Conservation (phyloP, 73 alveolate genomes). For the Paramecium sonneborni region DNA sequence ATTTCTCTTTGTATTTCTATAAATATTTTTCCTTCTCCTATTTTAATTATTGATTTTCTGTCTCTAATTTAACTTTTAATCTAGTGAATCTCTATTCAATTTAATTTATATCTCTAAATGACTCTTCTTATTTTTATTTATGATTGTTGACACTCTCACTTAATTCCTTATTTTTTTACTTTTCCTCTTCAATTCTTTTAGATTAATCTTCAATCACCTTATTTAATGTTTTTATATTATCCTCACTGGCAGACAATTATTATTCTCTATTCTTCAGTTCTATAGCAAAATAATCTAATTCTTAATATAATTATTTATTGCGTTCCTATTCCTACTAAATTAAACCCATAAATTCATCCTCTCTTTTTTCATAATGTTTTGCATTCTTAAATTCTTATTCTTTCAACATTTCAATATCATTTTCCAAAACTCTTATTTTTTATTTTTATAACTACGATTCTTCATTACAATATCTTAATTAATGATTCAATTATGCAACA, state of each 20-base stretch:
- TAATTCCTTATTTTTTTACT: not conserved
- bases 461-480: slow-evolving; percentile 45
- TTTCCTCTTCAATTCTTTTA: slow-evolving; percentile 31
- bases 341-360: slow-evolving; percentile 44
- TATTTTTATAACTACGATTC: not conserved
- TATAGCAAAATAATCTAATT: not conserved
- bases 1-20: slow-evolving; percentile 7
- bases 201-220: slow-evolving; percentile 35
- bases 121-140: not conserved
- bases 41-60: not conserved
- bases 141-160: not conserved
- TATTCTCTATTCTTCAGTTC: slow-evolving; percentile 3
- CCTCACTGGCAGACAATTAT: not conserved
- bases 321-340: not conserved
- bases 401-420: not conserved
- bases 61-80: slow-evolving; percentile 10
- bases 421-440: not conserved
- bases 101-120: not conserved
- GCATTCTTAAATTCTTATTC: not conserved
- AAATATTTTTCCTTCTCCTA: slow-evolving; percentile 23
- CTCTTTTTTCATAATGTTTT: slow-evolving; percentile 57
- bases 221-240: slow-evolving; percentile 22
- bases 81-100: not conserved
- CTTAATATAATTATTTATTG: not conserved
- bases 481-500: slow-evolving; percentile 4